Evolutionary conservation across 2,329 filamentous ascomycete genomes (phyloP).

Genomic region (Xylariaceae sp.): DNA sequence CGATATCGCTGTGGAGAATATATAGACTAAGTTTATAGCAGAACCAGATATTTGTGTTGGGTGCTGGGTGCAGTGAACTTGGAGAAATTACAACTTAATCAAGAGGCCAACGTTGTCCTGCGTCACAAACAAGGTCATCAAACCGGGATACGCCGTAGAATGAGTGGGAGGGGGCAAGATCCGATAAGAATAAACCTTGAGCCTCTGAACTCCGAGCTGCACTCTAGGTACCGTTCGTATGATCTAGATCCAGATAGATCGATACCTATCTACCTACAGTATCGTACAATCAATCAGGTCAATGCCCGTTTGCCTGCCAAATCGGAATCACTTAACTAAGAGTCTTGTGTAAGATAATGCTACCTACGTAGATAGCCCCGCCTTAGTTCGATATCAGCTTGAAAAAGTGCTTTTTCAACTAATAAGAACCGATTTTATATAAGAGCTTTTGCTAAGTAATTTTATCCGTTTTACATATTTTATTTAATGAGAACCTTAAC

Average conservation of each 20-base stretch:
- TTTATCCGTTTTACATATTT: too few relatives aligned
- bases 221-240: neutral
- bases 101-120: neutral
- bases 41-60: neutral
- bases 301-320: neutral
- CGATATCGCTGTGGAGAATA: constrained; percentile 7
- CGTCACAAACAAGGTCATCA: neutral
- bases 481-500: neutral
- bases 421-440: too few relatives aligned
- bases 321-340: neutral
- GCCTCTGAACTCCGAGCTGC: neutral
- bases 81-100: neutral
- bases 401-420: too few relatives aligned
- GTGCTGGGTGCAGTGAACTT: neutral
- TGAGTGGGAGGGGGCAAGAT: neutral
- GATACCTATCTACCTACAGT: too few relatives aligned
- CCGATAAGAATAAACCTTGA: neutral
- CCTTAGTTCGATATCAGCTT: too few relatives aligned
- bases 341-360: neutral
- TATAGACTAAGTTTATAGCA: neutral
- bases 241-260: too few relatives aligned
- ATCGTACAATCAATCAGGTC: too few relatives aligned
- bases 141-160: neutral
- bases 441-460: too few relatives aligned
- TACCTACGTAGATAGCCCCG: neutral